phyloP scores from a whole-genome alignment of 345 rosid genomes.

The Linum usitatissimum region DNA sequence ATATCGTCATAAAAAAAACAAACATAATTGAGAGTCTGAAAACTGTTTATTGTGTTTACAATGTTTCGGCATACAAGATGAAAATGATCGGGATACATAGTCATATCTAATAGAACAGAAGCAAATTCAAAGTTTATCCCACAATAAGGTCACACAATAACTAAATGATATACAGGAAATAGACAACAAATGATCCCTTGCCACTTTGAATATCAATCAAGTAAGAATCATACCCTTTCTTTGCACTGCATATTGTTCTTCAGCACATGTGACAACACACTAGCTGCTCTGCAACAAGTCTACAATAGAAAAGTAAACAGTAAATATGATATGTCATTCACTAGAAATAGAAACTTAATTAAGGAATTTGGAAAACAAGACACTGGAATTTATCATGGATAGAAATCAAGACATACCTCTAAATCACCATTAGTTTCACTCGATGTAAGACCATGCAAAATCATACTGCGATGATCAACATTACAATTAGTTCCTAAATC shows the following conservation, averaged over 20 bases:
- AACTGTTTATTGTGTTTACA: too few relatives aligned
- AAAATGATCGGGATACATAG: too few relatives aligned
- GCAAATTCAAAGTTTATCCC: too few relatives aligned
- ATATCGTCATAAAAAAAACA: too few relatives aligned
- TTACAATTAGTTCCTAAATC: conserved; percentile 8
- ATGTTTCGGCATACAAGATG: too few relatives aligned
- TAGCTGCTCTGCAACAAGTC: conserved; percentile 96
- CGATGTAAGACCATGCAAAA: conserved; percentile 72
- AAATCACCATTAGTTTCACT: conserved; percentile 86
- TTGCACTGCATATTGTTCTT: conserved; percentile 72
- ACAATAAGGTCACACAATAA: too few relatives aligned
- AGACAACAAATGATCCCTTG: background rate
- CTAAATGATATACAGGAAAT: too few relatives aligned
- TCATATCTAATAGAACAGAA: too few relatives aligned
- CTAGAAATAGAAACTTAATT: background rate
- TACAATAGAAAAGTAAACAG: conserved; percentile 28
- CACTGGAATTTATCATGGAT: background rate
- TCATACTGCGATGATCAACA: conserved; percentile 53
- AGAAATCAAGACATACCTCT: conserved; percentile 41
- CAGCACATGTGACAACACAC: conserved; percentile 78
- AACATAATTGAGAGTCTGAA: too few relatives aligned
- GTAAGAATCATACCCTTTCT: conserved; percentile 54
- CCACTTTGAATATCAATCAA: background rate
- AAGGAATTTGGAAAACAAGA: background rate
- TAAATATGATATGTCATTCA: background rate